These are phyloP conservation scores for Geotrichum cucujoidarum DNA, from an alignment of 1,139 yeast species.

Conservation along the genomic window DNA sequence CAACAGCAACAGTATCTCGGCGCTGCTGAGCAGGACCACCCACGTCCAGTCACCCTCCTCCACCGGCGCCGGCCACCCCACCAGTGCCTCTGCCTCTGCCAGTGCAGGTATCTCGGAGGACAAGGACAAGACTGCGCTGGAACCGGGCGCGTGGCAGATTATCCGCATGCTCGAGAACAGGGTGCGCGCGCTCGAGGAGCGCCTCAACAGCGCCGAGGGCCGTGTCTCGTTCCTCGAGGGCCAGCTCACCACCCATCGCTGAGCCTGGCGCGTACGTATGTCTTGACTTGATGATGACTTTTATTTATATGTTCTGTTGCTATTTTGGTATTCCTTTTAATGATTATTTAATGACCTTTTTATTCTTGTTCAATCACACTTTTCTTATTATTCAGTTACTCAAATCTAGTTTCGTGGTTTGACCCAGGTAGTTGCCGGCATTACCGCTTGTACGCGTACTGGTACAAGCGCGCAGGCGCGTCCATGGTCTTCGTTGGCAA, in stretches of 20 bases:
- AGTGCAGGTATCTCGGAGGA: not conserved
- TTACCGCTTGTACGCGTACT: too few relatives aligned
- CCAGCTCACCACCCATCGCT: slow-evolving; percentile 11
- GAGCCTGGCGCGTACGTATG: not conserved
- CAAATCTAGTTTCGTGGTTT: too few relatives aligned
- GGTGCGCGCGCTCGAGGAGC: slow-evolving; percentile 32
- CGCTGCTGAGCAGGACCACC: too few relatives aligned
- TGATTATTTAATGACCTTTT: not conserved
- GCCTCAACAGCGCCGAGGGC: slow-evolving; percentile 33
- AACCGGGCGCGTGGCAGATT: slow-evolving; percentile 8
- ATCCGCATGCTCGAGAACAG: slow-evolving; percentile 30
- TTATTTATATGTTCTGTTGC: not conserved
- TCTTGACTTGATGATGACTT: too few relatives aligned
- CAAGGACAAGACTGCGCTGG: not conserved
- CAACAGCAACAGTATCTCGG: not conserved
- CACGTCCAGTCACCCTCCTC: too few relatives aligned
- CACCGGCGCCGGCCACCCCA: not conserved
- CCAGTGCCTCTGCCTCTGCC: not conserved
- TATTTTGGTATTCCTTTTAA: not conserved
- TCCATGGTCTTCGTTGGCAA: too few relatives aligned
- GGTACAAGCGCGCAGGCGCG: too few relatives aligned
- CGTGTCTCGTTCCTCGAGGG: slow-evolving; percentile 30
- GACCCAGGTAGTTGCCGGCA: too few relatives aligned
- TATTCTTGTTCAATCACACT: too few relatives aligned
- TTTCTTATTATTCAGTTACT: too few relatives aligned